phyloP scores from a whole-genome alignment of 345 rosid genomes.

The Psidium guajava region DNA sequence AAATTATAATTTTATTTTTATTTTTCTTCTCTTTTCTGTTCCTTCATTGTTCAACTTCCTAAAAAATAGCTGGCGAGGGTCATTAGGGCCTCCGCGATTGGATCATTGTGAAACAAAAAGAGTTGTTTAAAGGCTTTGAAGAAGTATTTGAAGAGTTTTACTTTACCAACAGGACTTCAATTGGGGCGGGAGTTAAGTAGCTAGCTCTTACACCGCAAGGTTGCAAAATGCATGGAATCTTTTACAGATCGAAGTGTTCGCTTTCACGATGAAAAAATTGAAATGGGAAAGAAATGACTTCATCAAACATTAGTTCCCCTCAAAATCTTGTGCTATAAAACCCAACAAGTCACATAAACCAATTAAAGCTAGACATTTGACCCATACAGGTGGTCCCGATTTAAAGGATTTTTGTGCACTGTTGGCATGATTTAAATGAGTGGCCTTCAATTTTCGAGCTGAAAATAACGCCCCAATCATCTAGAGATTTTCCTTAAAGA shows the following conservation, averaged over 20 bases:
- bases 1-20: background rate
- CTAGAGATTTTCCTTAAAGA: background rate
- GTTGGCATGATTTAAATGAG: background rate
- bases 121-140: background rate
- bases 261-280: background rate
- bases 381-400: fast-evolving
- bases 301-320: background rate
- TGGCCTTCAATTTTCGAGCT: background rate
- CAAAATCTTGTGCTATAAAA: background rate
- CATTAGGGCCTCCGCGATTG: no score
- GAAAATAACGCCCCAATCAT: fast-evolving
- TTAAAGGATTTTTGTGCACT: background rate
- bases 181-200: background rate
- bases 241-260: background rate
- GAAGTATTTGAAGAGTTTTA: background rate
- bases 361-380: background rate
- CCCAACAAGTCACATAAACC: background rate
- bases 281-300: background rate
- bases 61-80: fast-evolving
- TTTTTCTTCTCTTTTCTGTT: background rate
- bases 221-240: background rate
- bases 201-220: background rate
- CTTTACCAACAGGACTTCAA: background rate
- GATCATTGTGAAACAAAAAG: background rate
- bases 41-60: background rate